A percentile compares a stretch with the other conserved stretches of the same genome.
Evolutionary conservation across 305 asterid species (phyloP).

Genomic region (Ilex paraguariensis): DNA sequence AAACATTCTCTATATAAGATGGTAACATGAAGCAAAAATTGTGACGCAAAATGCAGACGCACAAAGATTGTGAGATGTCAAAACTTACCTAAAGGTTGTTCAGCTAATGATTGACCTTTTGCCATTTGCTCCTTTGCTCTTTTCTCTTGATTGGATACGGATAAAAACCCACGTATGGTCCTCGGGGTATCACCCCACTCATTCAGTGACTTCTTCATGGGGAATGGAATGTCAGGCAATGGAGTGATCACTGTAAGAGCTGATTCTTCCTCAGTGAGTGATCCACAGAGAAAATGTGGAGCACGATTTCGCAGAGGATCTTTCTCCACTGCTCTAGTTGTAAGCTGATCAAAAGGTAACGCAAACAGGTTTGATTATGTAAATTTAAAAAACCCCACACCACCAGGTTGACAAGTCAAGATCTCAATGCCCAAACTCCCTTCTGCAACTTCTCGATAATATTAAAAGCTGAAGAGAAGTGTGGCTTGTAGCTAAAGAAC

Average conservation of each 20-base stretch:
- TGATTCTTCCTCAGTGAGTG: constrained; percentile 56
- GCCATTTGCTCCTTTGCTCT: constrained; percentile 21
- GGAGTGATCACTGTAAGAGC: constrained; percentile 47
- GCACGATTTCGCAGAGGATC: constrained; percentile 55
- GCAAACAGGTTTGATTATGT: neutral
- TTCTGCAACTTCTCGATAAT: too few species aligned
- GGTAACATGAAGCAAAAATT: neutral
- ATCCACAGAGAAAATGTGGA: constrained; percentile 74
- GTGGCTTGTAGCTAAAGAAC: too few species aligned
- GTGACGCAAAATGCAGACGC: too few species aligned
- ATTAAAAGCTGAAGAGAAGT: too few species aligned
- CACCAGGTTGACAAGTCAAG: too few species aligned
- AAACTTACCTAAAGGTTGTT: constrained; percentile 28
- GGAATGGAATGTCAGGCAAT: constrained; percentile 31
- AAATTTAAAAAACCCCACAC: too few species aligned
- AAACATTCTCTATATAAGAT: neutral
- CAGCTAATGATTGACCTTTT: constrained; percentile 8
- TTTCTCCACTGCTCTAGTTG: constrained; percentile 47
- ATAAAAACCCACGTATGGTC: constrained; percentile 35
- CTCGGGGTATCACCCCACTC: constrained; percentile 29
- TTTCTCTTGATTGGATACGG: constrained; percentile 33
- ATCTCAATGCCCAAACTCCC: too few species aligned
- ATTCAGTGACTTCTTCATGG: constrained; percentile 23
- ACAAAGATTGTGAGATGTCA: neutral
- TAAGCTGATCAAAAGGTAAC: constrained; percentile 38